A percentile compares a stretch with the other conserved stretches of the same genome.
Conservation (phyloP, 179 eudicot species). For the Sideroxylon spinosum region DNA sequence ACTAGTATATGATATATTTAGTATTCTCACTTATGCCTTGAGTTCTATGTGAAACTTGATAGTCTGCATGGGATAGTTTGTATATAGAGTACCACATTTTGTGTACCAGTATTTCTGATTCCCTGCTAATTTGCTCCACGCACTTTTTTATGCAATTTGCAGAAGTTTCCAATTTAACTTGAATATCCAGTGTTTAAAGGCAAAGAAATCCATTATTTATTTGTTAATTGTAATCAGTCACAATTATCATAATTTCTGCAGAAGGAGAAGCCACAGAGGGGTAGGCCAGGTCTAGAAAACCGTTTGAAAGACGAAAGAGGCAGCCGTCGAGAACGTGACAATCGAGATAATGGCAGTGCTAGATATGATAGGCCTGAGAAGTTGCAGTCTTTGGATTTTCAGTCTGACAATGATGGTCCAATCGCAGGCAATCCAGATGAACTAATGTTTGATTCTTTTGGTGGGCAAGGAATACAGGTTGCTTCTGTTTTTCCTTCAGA, state of each 20-base stretch:
- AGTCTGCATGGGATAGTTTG: no score
- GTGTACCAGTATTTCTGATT: no score
- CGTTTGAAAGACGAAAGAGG: slow-evolving; percentile 80
- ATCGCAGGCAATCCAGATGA: slow-evolving; percentile 70
- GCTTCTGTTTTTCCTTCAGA: slow-evolving; percentile 63
- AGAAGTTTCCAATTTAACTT: no score
- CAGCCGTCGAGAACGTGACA: slow-evolving; percentile 66
- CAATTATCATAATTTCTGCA: slow-evolving; percentile 29
- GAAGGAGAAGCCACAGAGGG: slow-evolving; percentile 75
- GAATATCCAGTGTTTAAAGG: no score
- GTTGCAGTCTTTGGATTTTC: slow-evolving; percentile 52
- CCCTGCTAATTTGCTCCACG: no score
- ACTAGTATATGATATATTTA: no score
- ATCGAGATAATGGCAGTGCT: slow-evolving; percentile 54
- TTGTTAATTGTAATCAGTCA: no score
- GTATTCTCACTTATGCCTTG: no score
- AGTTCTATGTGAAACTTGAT: no score
- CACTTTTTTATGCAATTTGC: no score
- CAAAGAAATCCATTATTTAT: no score
- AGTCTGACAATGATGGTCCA: slow-evolving; percentile 46
- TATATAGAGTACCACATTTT: no score
- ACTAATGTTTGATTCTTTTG: slow-evolving; percentile 65
- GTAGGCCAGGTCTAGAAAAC: slow-evolving; percentile 59
- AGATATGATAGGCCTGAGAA: slow-evolving; percentile 75
- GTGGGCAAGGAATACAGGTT: slow-evolving; percentile 73